phyloP scores from a whole-genome alignment of 1,284 basidiomycete genomes.

The Leccinum fallax region DNA sequence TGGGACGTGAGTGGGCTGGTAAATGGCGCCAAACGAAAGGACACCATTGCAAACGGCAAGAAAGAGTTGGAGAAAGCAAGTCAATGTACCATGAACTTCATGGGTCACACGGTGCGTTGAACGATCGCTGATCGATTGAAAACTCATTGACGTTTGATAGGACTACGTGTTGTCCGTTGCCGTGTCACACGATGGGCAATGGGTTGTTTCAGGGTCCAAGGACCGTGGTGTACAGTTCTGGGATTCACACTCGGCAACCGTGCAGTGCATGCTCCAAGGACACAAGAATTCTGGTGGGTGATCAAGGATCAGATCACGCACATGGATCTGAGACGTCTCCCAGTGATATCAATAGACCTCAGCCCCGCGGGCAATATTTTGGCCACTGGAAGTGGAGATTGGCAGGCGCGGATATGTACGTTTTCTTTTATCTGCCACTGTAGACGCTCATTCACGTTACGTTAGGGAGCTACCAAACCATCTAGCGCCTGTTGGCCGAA shows the following conservation, averaged over 20 bases:
- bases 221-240: constrained; percentile 90
- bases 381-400: constrained; percentile 88
- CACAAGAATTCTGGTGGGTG: constrained; percentile 80
- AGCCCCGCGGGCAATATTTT: constrained; percentile 74
- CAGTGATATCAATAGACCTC: constrained; percentile 85
- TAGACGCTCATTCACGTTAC: constrained; percentile 9
- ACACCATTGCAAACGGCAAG: constrained; percentile 40
- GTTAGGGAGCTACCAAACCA: constrained; percentile 35
- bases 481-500: constrained; percentile 18
- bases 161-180: constrained; percentile 83
- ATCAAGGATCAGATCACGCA: constrained; percentile 1
- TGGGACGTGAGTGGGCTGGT: constrained; percentile 76
- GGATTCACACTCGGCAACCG: constrained; percentile 74
- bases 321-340: constrained; percentile 18
- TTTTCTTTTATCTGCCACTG: constrained; percentile 14
- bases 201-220: constrained; percentile 90
- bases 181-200: constrained; percentile 82
- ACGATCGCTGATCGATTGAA: neutral
- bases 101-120: constrained; percentile 77
- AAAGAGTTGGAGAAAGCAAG: constrained; percentile 39
- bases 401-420: constrained; percentile 79
- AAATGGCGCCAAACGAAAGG: constrained; percentile 42
- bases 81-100: constrained; percentile 76
- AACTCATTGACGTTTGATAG: constrained; percentile 33
- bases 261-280: constrained; percentile 85